Evolutionary conservation across 371 early-diverging fungal species (phyloP).

Genomic region (Mortierella sp.): DNA sequence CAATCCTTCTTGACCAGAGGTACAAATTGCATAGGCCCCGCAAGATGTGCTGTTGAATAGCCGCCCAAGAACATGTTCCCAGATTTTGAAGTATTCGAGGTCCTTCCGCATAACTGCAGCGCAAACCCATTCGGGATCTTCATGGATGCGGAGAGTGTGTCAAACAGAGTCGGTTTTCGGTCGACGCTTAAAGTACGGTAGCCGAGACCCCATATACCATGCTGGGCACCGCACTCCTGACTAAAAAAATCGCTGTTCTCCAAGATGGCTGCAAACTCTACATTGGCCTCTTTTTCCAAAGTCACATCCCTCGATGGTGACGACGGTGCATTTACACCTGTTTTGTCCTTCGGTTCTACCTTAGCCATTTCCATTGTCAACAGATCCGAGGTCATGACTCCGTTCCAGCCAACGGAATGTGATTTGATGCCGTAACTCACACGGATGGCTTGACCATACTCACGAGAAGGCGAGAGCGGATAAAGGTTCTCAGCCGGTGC

Average conservation of each 20-base stretch:
- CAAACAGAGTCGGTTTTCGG: constrained; percentile 41
- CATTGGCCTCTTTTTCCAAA: constrained; percentile 48
- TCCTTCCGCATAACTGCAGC: constrained; percentile 40
- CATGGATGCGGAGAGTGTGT: constrained; percentile 46
- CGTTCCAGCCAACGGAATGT: constrained; percentile 50
- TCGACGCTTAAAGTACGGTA: constrained; percentile 41
- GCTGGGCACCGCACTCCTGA: constrained; percentile 46
- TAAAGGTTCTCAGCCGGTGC: constrained; percentile 45
- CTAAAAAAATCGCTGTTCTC: constrained; percentile 47
- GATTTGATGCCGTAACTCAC: constrained; percentile 51
- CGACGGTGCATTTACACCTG: not conserved
- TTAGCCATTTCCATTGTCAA: constrained; percentile 46
- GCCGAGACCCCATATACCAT: constrained; percentile 51
- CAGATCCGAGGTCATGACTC: constrained; percentile 48
- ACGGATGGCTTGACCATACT: constrained; percentile 20
- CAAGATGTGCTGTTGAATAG: constrained; percentile 30
- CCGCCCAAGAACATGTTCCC: constrained; percentile 54
- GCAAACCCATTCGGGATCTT: constrained; percentile 52
- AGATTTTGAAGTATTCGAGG: constrained; percentile 34
- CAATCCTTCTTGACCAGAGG: constrained; percentile 45
- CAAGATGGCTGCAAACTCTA: constrained; percentile 49
- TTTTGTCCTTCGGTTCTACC: constrained; percentile 6
- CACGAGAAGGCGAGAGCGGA: constrained; percentile 22
- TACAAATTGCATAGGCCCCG: constrained; percentile 46
- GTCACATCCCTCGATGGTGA: constrained; percentile 1